Percentiles rank a stretch among this genome's conserved stretches.
Evolutionary conservation across 2,329 filamentous ascomycete genomes (phyloP).

Genomic region (Metarhizium album): DNA sequence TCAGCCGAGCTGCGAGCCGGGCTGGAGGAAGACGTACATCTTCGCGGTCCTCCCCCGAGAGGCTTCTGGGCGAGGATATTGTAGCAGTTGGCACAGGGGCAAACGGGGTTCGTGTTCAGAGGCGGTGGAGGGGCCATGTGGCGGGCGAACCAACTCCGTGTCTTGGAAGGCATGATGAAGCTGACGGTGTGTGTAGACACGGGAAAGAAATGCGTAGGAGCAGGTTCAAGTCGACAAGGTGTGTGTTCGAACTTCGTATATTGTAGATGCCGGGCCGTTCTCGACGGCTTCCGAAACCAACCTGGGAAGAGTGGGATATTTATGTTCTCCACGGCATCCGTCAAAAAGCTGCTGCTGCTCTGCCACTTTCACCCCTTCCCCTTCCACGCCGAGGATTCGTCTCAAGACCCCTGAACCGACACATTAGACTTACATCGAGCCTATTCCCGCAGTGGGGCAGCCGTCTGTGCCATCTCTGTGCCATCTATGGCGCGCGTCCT

Average conservation of each 20-base stretch:
- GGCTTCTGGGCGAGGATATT: slow-evolving; percentile 5
- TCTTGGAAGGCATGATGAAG: slow-evolving; percentile 21
- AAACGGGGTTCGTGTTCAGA: slow-evolving; percentile 21
- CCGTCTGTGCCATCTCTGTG: background rate
- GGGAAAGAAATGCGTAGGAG: background rate
- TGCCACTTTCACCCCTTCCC: background rate
- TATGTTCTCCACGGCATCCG: background rate
- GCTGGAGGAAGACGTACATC: background rate
- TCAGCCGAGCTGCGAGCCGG: background rate
- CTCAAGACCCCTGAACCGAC: background rate
- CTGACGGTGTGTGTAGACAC: background rate
- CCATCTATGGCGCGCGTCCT: no score
- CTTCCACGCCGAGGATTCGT: background rate
- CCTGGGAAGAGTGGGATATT: background rate
- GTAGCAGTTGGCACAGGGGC: slow-evolving; percentile 22
- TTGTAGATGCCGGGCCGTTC: background rate
- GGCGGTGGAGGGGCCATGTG: slow-evolving; percentile 29
- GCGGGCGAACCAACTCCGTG: slow-evolving; percentile 28
- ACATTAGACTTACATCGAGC: background rate
- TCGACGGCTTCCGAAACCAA: no score
- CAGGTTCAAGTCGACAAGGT: background rate
- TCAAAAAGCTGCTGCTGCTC: no score
- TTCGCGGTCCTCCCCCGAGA: background rate
- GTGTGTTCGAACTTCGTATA: background rate
- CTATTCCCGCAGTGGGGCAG: background rate